phyloP scores from a whole-genome alignment of 768 basidiomycete species.

The Suillus americanus region DNA sequence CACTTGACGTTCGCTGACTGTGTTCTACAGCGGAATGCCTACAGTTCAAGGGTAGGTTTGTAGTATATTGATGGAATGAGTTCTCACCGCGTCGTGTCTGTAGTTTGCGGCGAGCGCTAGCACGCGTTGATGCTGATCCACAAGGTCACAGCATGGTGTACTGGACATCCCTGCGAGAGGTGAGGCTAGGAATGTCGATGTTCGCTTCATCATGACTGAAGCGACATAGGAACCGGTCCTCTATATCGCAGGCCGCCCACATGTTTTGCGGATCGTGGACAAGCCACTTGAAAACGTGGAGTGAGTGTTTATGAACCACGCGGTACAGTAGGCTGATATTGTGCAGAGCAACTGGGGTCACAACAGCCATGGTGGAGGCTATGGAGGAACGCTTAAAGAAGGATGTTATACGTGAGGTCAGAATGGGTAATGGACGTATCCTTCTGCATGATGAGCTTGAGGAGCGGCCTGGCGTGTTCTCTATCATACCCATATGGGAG shows the following conservation, averaged over 20 bases:
- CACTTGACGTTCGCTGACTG: constrained; percentile 23
- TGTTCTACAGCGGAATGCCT: constrained; percentile 81
- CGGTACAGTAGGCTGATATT: not conserved
- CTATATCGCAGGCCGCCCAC: constrained; percentile 82
- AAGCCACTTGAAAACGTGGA: constrained; percentile 93
- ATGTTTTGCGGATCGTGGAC: constrained; percentile 86
- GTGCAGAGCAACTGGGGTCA: constrained; percentile 86
- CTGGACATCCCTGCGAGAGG: constrained; percentile 97
- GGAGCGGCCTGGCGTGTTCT: constrained; percentile 85
- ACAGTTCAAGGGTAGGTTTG: constrained; percentile 75
- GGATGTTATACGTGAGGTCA: constrained; percentile 85
- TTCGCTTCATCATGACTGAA: not conserved
- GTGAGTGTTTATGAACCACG: constrained; percentile 42
- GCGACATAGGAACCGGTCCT: constrained; percentile 81
- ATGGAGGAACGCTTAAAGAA: constrained; percentile 89
- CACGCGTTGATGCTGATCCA: constrained; percentile 77
- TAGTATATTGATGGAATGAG: not conserved
- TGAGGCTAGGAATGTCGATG: constrained; percentile 25
- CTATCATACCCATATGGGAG: constrained; percentile 95
- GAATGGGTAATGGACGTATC: constrained; percentile 66
- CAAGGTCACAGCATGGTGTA: constrained; percentile 73
- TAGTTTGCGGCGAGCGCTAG: constrained; percentile 76
- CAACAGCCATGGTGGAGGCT: constrained; percentile 83
- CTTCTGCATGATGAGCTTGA: constrained; percentile 96
- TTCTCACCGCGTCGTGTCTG: constrained; percentile 2